Evolutionary conservation across 768 basidiomycete species (phyloP).

Genomic region (Rhodotorula graminis): DNA sequence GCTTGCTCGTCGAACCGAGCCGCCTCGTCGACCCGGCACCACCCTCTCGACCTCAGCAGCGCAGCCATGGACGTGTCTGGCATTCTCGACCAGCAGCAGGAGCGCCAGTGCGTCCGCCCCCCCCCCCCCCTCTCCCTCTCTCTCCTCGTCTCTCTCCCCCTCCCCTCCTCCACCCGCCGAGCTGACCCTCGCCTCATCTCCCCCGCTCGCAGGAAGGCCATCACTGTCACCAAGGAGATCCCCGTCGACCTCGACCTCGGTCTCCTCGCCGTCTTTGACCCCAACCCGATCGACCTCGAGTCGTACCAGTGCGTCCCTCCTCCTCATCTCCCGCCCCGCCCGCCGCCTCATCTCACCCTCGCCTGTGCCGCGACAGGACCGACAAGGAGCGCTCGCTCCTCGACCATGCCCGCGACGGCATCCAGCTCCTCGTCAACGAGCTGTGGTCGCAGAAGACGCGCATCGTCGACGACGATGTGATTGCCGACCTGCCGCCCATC

Average conservation of each 20-base stretch:
- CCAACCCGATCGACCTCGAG: constrained; percentile 77
- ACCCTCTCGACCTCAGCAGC: not conserved
- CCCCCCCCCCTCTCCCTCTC: not conserved
- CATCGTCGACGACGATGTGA: constrained; percentile 70
- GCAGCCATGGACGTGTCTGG: constrained; percentile 27
- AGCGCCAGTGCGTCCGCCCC: constrained; percentile 16
- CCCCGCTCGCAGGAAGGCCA: constrained; percentile 56
- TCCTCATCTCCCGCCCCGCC: not conserved
- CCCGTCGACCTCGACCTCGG: constrained; percentile 66
- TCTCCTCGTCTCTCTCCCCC: too few species aligned
- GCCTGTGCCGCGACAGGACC: constrained; percentile 51
- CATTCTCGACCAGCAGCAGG: constrained; percentile 18
- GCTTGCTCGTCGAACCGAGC: too few species aligned
- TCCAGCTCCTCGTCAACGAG: constrained; percentile 70
- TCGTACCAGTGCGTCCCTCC: constrained; percentile 62
- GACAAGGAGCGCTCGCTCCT: constrained; percentile 77
- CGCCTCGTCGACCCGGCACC: not conserved
- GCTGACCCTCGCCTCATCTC: too few species aligned
- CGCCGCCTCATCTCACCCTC: constrained; percentile 3
- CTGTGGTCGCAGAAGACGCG: constrained; percentile 76
- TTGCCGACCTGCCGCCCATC: constrained; percentile 73
- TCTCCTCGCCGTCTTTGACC: constrained; percentile 77
- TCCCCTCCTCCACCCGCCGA: not conserved
- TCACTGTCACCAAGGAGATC: constrained; percentile 69
- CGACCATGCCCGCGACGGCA: constrained; percentile 70